These are phyloP conservation scores for Arachis monticola DNA, from an alignment of 331 rosid species.

Conservation along the genomic window DNA sequence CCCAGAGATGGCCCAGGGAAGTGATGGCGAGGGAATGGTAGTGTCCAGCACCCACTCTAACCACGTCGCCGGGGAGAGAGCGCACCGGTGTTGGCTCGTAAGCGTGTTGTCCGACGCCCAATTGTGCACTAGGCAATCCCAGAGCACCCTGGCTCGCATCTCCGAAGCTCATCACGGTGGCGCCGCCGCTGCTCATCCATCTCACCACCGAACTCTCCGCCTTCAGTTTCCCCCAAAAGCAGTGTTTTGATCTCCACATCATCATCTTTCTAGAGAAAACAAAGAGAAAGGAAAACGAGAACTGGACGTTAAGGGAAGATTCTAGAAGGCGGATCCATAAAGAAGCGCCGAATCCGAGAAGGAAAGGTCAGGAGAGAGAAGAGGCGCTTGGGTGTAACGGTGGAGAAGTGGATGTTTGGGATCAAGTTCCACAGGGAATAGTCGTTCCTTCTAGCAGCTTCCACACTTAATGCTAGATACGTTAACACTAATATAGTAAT, in stretches of 20 bases:
- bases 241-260: conserved; percentile 30
- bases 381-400: too few relatives aligned
- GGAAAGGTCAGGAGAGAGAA: too few relatives aligned
- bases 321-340: too few relatives aligned
- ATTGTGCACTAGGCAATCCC: conserved; percentile 63
- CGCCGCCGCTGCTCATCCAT: conserved; percentile 54
- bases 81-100: conserved; percentile 73
- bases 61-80: conserved; percentile 62
- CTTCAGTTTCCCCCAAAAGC: conserved; percentile 19
- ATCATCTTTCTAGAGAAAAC: conserved; percentile 25
- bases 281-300: too few relatives aligned
- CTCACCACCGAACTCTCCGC: conserved; percentile 27
- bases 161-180: conserved; percentile 85
- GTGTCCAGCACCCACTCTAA: conserved; percentile 70
- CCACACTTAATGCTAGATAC: too few relatives aligned
- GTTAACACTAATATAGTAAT: too few relatives aligned
- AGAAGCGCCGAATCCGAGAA: too few relatives aligned
- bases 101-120: conserved; percentile 64
- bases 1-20: conserved; percentile 72
- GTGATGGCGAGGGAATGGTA: conserved; percentile 86
- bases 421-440: too few relatives aligned
- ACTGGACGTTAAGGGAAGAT: too few relatives aligned
- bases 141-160: conserved; percentile 90
- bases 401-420: too few relatives aligned
- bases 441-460: too few relatives aligned